phyloP scores from a whole-genome alignment of 164 flowering plant genomes.

The Chloranthus sessilifolius region DNA sequence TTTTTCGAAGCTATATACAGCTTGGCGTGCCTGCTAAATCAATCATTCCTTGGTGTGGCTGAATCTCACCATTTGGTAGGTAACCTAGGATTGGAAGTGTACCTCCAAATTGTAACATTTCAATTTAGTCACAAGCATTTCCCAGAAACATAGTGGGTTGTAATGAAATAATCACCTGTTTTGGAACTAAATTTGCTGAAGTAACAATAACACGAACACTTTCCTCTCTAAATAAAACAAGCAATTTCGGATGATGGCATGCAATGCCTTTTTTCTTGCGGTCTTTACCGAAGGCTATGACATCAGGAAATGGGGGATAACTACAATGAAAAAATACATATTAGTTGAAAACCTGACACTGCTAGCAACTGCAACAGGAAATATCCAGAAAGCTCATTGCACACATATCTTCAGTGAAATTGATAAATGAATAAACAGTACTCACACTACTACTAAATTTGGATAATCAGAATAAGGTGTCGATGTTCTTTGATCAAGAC shows the following conservation, averaged over 20 bases:
- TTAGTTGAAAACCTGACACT: constrained; percentile 3
- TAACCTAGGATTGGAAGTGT: too few relatives aligned
- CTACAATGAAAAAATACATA: constrained; percentile 28
- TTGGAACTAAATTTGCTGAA: constrained; percentile 82
- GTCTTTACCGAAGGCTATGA: constrained; percentile 73
- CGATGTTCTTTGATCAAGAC: constrained; percentile 49
- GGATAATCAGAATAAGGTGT: constrained; percentile 65
- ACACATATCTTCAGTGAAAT: not conserved
- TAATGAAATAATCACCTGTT: constrained; percentile 48
- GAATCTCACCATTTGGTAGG: too few relatives aligned
- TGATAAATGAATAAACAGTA: constrained; percentile 4
- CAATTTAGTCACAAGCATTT: too few relatives aligned
- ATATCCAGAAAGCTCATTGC: not conserved
- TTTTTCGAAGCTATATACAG: too few relatives aligned
- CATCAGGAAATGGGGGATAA: constrained; percentile 85
- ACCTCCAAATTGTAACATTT: too few relatives aligned
- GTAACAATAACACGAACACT: constrained; percentile 67
- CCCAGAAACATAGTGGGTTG: not conserved
- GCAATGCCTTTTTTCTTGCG: constrained; percentile 70
- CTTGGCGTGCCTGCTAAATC: too few relatives aligned
- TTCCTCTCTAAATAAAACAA: constrained; percentile 73
- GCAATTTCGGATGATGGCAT: constrained; percentile 92
- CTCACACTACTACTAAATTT: constrained; percentile 72
- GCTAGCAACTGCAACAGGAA: too few relatives aligned
- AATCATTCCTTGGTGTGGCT: too few relatives aligned